Base-by-base conservation (phyloP, 768 basidiomycete species). In the Suillus cothurnatus region DNA sequence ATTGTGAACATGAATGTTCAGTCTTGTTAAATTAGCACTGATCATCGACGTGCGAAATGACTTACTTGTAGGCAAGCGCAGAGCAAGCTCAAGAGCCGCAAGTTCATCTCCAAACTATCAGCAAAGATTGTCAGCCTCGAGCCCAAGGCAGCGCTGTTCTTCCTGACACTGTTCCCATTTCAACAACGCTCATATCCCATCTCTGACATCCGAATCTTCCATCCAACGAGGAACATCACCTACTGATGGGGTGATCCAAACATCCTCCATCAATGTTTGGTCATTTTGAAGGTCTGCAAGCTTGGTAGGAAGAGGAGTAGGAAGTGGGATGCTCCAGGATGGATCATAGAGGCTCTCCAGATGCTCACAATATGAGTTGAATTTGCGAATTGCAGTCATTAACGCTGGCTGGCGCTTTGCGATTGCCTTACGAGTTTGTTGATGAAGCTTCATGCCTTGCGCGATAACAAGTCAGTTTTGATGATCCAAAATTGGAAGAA, bases 81-180 rank as follows among this genome's bases (percentile, higher is more conserved):
- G 21, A 26, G 69, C 23, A 23, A 67, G 63, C 31, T 73, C 76
- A 1, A 79, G 60, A 0, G 73, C 70, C 0, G 60, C 47, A 0
- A 81, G 56, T 58, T 81, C 78, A 7, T 63, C 43, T 0, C 72
- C 68, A 62, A 74, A 80, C 80, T 80, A 82, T 0, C 65, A 55
- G 28, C 75, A 78, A 1, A 82, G 66, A 32, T 81, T 80, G 53
- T 79, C 72, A 0, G 77, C 72, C 62, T 81, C 78, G 0, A 39
- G 3, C 0, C 66, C 70, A 0, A 80, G 67, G 2, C 75, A 69
- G 0, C 21, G 41, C 2, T 59, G 59, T 66, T 81, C 78, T 62
- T 81, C 79, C 3, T 41, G 19, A 50, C 78, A 79, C 8, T 70
- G 69, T 31, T 79, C 71, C 0, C 62, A 17, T 56, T 70, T 72